Evolutionary conservation across 2,329 filamentous ascomycete species (phyloP).

Genomic region (Penicillium sp.): DNA sequence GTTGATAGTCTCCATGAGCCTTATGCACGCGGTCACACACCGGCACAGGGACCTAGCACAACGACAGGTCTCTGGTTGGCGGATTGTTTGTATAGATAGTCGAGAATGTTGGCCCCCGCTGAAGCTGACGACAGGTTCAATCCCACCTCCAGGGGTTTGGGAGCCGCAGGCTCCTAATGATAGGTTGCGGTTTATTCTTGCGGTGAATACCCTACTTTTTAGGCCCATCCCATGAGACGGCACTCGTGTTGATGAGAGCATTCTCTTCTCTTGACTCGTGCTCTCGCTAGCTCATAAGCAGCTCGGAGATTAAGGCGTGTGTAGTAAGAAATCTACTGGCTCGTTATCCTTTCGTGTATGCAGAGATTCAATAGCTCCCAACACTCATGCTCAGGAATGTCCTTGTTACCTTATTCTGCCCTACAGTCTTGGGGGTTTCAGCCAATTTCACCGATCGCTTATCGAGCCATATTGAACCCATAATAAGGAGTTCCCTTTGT

Average conservation of each 20-base stretch:
- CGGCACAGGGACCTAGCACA: constrained; percentile 8
- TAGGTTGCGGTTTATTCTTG: constrained; percentile 11
- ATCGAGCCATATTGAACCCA: no score
- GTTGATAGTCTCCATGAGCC: constrained; percentile 4
- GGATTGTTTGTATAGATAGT: background rate
- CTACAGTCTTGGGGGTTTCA: background rate
- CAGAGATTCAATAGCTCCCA: background rate
- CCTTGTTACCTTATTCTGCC: background rate
- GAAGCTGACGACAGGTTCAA: constrained; percentile 1
- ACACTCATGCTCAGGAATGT: background rate
- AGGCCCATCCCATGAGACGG: no score
- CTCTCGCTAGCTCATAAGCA: background rate
- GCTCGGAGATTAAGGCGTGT: constrained; percentile 2
- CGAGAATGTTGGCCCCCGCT: constrained; percentile 1
- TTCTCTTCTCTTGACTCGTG: background rate
- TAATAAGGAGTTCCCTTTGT: no score
- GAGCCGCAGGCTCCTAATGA: constrained; percentile 14
- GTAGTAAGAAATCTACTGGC: background rate
- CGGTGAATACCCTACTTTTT: background rate
- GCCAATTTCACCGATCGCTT: background rate
- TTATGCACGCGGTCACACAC: constrained; percentile 23
- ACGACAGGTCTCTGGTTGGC: constrained; percentile 1
- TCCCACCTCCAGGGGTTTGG: constrained; percentile 13
- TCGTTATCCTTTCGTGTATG: background rate
- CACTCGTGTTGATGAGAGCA: background rate